These are phyloP conservation scores for Fomitopsis betulina DNA, from an alignment of 1,284 basidiomycete species.

Conservation along the genomic window DNA sequence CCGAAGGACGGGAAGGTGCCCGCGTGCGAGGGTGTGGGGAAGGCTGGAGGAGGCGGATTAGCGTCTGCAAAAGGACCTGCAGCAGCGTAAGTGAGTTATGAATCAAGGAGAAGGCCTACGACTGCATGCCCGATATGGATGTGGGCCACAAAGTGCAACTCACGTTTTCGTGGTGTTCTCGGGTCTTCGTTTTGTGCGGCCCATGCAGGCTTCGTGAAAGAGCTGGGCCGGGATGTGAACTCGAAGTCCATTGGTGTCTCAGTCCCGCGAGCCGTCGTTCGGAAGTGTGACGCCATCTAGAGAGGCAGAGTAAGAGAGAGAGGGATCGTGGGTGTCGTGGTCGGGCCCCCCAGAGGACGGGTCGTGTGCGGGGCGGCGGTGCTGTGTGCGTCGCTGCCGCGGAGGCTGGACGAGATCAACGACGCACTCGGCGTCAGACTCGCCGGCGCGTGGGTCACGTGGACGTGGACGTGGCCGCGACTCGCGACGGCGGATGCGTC, in stretches of 20 bases:
- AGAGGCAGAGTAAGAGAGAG: not conserved
- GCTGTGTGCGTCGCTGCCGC: not conserved
- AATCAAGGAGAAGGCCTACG: not conserved
- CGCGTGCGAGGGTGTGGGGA: constrained; percentile 35
- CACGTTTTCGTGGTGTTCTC: constrained; percentile 63
- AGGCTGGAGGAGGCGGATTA: constrained; percentile 40
- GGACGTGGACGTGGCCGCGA: constrained; percentile 17
- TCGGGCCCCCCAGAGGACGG: not conserved
- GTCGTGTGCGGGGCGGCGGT: not conserved
- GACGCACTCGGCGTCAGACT: not conserved
- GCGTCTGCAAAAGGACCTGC: constrained; percentile 54
- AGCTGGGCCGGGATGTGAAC: constrained; percentile 51
- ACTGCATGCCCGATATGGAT: not conserved
- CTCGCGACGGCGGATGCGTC: not conserved
- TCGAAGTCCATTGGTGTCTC: constrained; percentile 83
- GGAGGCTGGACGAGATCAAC: not conserved
- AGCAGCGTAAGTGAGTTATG: not conserved
- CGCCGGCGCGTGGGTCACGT: constrained; percentile 25
- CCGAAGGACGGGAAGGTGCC: constrained; percentile 64
- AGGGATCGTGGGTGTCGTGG: not conserved
- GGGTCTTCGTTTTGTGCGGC: constrained; percentile 36
- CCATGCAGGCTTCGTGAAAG: constrained; percentile 54
- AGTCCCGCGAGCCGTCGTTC: constrained; percentile 38
- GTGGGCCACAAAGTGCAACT: constrained; percentile 19
- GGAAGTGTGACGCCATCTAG: constrained; percentile 12